Conservation (phyloP, 1,139 yeast genomes). For the Arxiozyma telluris region DNA sequence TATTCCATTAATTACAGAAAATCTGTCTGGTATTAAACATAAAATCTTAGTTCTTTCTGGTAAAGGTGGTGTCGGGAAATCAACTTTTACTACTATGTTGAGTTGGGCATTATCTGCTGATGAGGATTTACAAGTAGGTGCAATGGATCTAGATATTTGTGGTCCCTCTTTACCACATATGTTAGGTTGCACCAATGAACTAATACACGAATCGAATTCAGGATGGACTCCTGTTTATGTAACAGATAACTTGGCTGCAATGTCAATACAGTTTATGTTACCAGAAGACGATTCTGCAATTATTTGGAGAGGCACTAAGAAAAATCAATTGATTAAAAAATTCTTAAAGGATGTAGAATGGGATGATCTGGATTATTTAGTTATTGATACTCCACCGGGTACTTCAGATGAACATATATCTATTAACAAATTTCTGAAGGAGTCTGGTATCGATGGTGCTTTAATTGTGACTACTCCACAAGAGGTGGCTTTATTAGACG, state of each 20-base stretch:
- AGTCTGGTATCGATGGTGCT: slow-evolving; percentile 92
- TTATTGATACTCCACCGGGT: slow-evolving; percentile 98
- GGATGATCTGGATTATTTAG: slow-evolving; percentile 72
- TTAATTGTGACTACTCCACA: slow-evolving; percentile 94
- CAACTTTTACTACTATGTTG: slow-evolving; percentile 89
- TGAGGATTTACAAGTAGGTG: slow-evolving; percentile 79
- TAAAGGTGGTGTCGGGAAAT: slow-evolving; percentile 97
- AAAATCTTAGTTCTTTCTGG: slow-evolving; percentile 85
- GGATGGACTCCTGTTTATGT: slow-evolving; percentile 98
- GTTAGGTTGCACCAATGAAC: slow-evolving; percentile 86
- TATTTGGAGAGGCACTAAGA: slow-evolving; percentile 95
- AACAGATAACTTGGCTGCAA: slow-evolving; percentile 86
- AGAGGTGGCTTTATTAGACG: slow-evolving; percentile 91
- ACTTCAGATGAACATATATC: slow-evolving; percentile 95
- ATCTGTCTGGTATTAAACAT: slow-evolving; percentile 63
- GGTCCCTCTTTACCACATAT: slow-evolving; percentile 95
- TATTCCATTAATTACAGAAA: slow-evolving; percentile 62
- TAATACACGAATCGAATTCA: slow-evolving; percentile 76
- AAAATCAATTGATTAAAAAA: slow-evolving; percentile 86
- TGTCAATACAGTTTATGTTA: slow-evolving; percentile 92
- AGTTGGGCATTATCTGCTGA: slow-evolving; percentile 95
- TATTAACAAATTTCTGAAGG: slow-evolving; percentile 79
- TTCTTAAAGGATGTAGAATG: slow-evolving; percentile 92
- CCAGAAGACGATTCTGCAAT: slow-evolving; percentile 92
- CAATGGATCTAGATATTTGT: slow-evolving; percentile 94